phyloP scores from a whole-genome alignment of 2,329 filamentous ascomycete species.

The Septoria linicola region DNA sequence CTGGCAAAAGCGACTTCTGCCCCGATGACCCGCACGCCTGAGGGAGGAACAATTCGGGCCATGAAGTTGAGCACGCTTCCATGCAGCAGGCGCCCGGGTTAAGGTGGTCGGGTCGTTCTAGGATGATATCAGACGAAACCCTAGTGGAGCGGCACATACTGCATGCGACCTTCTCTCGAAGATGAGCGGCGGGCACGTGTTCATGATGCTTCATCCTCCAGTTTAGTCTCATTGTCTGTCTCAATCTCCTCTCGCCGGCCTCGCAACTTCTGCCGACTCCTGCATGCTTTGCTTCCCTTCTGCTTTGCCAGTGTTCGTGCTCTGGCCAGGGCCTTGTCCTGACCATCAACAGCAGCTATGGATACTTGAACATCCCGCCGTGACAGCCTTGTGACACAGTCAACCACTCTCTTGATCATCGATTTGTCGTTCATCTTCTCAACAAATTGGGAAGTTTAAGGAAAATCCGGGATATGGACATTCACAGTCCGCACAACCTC shows the following conservation, averaged over 20 bases:
- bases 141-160: too few relatives aligned
- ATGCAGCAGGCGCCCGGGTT: too few relatives aligned
- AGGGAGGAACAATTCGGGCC: too few relatives aligned
- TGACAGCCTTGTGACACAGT: neutral
- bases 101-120: too few relatives aligned
- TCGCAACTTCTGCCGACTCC: neutral
- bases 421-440: neutral
- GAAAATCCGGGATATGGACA: neutral
- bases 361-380: neutral
- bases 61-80: too few relatives aligned
- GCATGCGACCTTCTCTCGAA: too few relatives aligned
- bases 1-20: too few relatives aligned
- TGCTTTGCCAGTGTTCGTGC: neutral
- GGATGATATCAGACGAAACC: too few relatives aligned
- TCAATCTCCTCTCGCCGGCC: neutral
- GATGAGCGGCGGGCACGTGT: too few relatives aligned
- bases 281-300: conserved; percentile 2
- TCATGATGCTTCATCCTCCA: too few relatives aligned
- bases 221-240: too few relatives aligned
- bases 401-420: neutral
- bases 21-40: too few relatives aligned
- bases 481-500: neutral
- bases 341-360: neutral
- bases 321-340: neutral
- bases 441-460: neutral